A percentile compares a stretch with the other conserved stretches of the same genome.
Conservation (phyloP, 768 basidiomycete genomes). For the Boletus rex-veris region DNA sequence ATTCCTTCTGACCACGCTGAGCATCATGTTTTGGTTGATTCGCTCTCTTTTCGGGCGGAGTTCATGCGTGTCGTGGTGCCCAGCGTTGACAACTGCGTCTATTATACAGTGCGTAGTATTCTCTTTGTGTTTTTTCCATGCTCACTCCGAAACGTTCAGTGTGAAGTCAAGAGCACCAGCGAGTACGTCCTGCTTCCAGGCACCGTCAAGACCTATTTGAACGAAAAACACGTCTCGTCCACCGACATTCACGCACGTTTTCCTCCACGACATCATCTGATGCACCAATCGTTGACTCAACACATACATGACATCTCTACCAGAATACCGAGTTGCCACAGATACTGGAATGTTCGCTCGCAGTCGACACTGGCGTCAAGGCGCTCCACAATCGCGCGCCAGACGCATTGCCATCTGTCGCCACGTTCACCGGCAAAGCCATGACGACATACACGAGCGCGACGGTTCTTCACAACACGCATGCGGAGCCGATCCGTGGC, state of each 20-base stretch:
- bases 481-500: conserved; percentile 4
- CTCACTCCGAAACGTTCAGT: conserved; percentile 6
- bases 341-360: conserved; percentile 19
- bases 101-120: conserved; percentile 13
- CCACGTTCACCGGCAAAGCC: conserved; percentile 3
- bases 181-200: conserved; percentile 27
- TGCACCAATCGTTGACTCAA: too few relatives aligned
- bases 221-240: conserved; percentile 29
- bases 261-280: not conserved
- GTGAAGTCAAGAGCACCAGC: conserved; percentile 26
- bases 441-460: conserved; percentile 19
- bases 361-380: conserved; percentile 15
- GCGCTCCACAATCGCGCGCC: conserved; percentile 12
- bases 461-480: conserved; percentile 15
- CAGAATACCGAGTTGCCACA: conserved; percentile 17
- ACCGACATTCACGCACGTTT: conserved; percentile 17
- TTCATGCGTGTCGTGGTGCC: conserved; percentile 26
- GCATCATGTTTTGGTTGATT: conserved; percentile 22
- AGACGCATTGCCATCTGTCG: conserved; percentile 7
- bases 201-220: conserved; percentile 25
- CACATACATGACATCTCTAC: too few relatives aligned
- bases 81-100: conserved; percentile 15
- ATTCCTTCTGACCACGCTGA: conserved; percentile 12
- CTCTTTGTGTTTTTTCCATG: not conserved
- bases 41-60: conserved; percentile 17